These are phyloP conservation scores for Globisporangium acanthophoron DNA, from an alignment of 352 stramenopile species.

Conservation along the genomic window DNA sequence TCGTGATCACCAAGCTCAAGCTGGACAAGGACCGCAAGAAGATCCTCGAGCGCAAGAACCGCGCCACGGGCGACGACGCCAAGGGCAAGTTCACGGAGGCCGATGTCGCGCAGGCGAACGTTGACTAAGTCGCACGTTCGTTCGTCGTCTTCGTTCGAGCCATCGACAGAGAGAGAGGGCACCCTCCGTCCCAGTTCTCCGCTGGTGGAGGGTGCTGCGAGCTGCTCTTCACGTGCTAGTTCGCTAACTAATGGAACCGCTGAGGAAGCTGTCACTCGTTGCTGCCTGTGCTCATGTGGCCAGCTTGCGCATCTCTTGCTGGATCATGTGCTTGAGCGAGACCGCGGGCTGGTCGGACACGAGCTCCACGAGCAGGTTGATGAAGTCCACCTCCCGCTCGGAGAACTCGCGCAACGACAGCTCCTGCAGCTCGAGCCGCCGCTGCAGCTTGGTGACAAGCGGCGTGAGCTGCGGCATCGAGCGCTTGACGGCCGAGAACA, in stretches of 20 bases:
- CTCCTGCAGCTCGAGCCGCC: conserved; percentile 67
- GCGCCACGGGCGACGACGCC: conserved; percentile 60
- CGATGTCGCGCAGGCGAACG: conserved; percentile 83
- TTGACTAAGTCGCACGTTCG: conserved; percentile 70
- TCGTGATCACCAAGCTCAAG: conserved; percentile 99
- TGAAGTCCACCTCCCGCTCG: conserved; percentile 75
- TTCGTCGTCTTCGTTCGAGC: conserved; percentile 8
- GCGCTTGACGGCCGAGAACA: conserved; percentile 50
- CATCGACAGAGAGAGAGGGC: conserved; percentile 30
- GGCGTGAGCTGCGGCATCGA: conserved; percentile 62
- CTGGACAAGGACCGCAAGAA: conserved; percentile 99
- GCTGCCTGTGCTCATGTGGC: neutral
- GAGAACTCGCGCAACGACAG: conserved; percentile 65
- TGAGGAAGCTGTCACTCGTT: neutral
- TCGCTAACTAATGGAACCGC: neutral
- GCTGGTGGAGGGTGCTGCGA: neutral
- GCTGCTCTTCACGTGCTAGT: neutral
- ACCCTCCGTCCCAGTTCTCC: conserved; percentile 5
- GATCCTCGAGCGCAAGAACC: conserved; percentile 98
- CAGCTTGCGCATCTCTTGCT: conserved; percentile 63
- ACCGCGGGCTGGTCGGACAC: conserved; percentile 63
- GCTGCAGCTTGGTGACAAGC: conserved; percentile 61
- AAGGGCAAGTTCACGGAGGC: conserved; percentile 91
- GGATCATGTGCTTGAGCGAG: conserved; percentile 65
- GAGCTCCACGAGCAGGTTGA: conserved; percentile 72